A percentile compares a stretch with the other conserved stretches of the same genome.
Evolutionary conservation across 805 yeast genomes (phyloP).

Genomic region (Saccharomyces paradoxus): DNA sequence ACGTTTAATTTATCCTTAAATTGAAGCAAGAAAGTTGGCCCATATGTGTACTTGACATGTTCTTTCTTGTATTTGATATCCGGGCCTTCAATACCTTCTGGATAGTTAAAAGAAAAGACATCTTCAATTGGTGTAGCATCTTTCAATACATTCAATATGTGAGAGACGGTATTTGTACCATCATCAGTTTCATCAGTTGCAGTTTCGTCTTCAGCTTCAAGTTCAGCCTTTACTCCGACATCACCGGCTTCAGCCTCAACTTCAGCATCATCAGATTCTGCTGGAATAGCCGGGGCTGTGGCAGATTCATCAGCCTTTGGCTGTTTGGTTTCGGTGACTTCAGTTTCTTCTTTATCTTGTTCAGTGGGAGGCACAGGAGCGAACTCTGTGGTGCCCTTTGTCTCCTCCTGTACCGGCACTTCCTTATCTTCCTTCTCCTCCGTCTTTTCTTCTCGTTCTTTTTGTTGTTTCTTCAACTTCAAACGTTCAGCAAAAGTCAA

Average conservation of each 20-base stretch:
- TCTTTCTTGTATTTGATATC: slow-evolving; percentile 36
- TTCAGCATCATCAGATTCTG: slow-evolving; percentile 10
- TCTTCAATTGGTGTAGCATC: slow-evolving; percentile 46
- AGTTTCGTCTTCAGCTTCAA: slow-evolving; percentile 14
- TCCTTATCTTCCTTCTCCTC: slow-evolving; percentile 4
- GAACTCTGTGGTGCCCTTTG: background rate
- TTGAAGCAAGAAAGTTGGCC: slow-evolving; percentile 72
- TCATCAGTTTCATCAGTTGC: slow-evolving; percentile 16
- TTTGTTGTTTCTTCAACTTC: slow-evolving; percentile 6
- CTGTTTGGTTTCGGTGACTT: slow-evolving; percentile 8
- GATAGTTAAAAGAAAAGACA: slow-evolving; percentile 47
- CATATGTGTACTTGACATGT: slow-evolving; percentile 47
- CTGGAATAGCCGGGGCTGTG: slow-evolving; percentile 1
- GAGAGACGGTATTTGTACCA: slow-evolving; percentile 38
- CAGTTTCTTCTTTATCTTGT: slow-evolving; percentile 10
- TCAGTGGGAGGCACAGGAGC: slow-evolving; percentile 5
- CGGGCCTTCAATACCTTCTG: slow-evolving; percentile 44
- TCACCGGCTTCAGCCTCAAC: slow-evolving; percentile 14
- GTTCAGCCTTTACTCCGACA: slow-evolving; percentile 10
- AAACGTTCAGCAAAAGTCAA: slow-evolving; percentile 22
- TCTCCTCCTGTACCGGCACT: background rate
- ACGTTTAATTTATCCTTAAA: slow-evolving; percentile 55
- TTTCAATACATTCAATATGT: slow-evolving; percentile 42
- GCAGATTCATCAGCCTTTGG: slow-evolving; percentile 9
- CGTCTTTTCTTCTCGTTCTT: slow-evolving; percentile 4